Evolutionary conservation across 2,329 filamentous ascomycete genomes (phyloP).

Genomic region (Cladophialophora chaetospira): DNA sequence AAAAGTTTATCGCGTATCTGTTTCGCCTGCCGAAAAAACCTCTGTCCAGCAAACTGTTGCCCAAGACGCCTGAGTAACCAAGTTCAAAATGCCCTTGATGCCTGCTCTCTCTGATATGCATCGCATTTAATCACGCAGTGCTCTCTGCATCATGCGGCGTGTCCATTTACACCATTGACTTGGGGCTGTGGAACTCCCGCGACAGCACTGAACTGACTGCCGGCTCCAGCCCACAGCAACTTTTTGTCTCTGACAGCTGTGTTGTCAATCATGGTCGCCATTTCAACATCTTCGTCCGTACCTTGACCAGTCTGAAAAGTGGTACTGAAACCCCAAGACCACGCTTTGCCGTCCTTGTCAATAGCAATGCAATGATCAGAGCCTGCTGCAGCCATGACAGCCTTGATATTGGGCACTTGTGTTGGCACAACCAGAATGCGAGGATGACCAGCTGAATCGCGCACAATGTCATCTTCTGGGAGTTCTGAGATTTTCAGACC

Average conservation of each 20-base stretch:
- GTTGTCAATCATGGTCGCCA: slow-evolving; percentile 81
- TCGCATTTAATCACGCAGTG: background rate
- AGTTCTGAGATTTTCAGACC: slow-evolving; percentile 61
- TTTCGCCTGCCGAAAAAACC: background rate
- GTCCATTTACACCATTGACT: slow-evolving; percentile 33
- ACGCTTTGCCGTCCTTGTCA: slow-evolving; percentile 68
- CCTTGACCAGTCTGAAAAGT: slow-evolving; percentile 81
- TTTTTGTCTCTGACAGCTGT: slow-evolving; percentile 74
- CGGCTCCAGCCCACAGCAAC: slow-evolving; percentile 78
- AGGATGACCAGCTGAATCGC: slow-evolving; percentile 62
- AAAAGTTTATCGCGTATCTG: background rate
- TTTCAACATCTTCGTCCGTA: slow-evolving; percentile 74
- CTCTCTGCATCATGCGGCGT: slow-evolving; percentile 15
- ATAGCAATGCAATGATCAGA: slow-evolving; percentile 75
- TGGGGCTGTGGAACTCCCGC: slow-evolving; percentile 34
- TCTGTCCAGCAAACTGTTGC: background rate
- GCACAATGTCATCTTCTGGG: slow-evolving; percentile 61
- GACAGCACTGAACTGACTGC: slow-evolving; percentile 69
- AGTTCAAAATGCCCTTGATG: background rate
- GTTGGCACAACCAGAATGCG: slow-evolving; percentile 72
- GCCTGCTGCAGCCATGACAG: slow-evolving; percentile 62
- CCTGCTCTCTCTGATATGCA: background rate
- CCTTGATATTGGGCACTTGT: slow-evolving; percentile 60
- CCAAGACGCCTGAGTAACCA: background rate
- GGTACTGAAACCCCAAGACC: slow-evolving; percentile 77